phyloP scores from a whole-genome alignment of 2,329 filamentous ascomycete genomes.

The Penicillium sp. region DNA sequence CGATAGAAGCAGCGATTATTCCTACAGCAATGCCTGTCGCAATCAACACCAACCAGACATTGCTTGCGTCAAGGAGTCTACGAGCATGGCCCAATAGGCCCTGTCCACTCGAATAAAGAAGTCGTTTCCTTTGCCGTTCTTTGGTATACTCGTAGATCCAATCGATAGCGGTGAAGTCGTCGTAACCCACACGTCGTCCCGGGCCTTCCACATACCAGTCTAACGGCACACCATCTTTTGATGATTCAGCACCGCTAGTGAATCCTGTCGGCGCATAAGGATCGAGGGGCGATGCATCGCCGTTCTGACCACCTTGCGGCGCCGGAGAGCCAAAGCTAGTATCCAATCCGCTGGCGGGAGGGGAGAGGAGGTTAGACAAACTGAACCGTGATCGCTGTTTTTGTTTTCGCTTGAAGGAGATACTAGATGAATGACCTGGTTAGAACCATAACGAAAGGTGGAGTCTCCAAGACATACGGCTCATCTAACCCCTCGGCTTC shows the following conservation, averaged over 20 bases:
- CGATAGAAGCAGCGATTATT: conserved; percentile 79
- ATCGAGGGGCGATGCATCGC: conserved; percentile 28
- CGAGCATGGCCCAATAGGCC: conserved; percentile 71
- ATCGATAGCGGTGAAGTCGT: conserved; percentile 95
- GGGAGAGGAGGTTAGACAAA: conserved; percentile 40
- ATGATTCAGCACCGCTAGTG: conserved; percentile 27
- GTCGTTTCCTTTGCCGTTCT: conserved; percentile 82
- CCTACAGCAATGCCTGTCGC: conserved; percentile 82
- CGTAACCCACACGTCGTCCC: conserved; percentile 86
- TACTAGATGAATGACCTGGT: conserved; percentile 23
- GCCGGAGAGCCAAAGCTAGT: conserved; percentile 25
- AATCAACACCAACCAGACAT: conserved; percentile 88
- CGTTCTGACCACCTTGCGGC: conserved; percentile 29
- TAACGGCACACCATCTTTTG: conserved; percentile 43
- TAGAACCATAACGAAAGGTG: conserved; percentile 1
- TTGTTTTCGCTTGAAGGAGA: conserved; percentile 46
- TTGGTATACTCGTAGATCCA: conserved; percentile 99
- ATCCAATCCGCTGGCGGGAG: conserved; percentile 26
- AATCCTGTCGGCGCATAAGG: conserved; percentile 20
- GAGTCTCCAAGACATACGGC: conserved; percentile 30
- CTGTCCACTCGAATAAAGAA: conserved; percentile 65
- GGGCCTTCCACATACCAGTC: conserved; percentile 93
- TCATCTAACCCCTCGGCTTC: conserved; percentile 32
- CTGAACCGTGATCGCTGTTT: conserved; percentile 41
- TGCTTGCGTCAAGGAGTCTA: conserved; percentile 76